Percentiles rank a stretch among this genome's conserved stretches.
These are phyloP conservation scores for Penicillium nordicum DNA, from an alignment of 2,329 filamentous ascomycete genomes.

Conservation along the genomic window DNA sequence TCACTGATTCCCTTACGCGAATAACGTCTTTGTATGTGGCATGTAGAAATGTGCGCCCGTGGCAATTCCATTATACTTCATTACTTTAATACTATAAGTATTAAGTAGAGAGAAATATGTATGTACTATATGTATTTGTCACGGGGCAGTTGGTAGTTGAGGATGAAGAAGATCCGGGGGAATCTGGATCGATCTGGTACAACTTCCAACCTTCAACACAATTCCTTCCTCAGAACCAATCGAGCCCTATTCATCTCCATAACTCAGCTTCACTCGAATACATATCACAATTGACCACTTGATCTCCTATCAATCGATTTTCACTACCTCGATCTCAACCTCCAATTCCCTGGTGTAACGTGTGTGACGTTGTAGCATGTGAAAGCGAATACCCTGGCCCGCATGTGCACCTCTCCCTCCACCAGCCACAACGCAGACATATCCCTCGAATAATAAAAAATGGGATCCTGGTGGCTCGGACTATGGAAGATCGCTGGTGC, in stretches of 20 bases:
- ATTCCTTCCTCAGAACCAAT: background rate
- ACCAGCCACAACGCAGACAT: constrained; percentile 1
- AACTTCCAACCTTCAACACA: background rate
- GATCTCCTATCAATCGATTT: background rate
- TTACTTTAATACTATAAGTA: background rate
- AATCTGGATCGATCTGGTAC: background rate
- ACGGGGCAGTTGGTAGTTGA: background rate
- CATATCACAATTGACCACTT: background rate
- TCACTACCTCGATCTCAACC: background rate
- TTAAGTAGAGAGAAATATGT: background rate
- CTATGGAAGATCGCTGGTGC: constrained; percentile 30
- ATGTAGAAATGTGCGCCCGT: constrained; percentile 27
- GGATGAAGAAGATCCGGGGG: background rate
- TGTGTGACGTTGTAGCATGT: constrained; percentile 20
- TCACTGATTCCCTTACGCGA: constrained; percentile 22
- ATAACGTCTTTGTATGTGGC: constrained; percentile 28
- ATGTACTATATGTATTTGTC: background rate
- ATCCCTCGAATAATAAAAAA: constrained; percentile 10
- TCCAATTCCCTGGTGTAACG: background rate
- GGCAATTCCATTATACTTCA: constrained; percentile 6
- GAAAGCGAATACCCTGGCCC: constrained; percentile 16
- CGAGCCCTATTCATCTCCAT: background rate
- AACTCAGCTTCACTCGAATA: background rate
- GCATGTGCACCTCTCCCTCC: constrained; percentile 3
- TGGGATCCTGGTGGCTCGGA: constrained; percentile 23